These are phyloP conservation scores for Seminavis robusta DNA, from an alignment of 108 stramenopile genomes.

Conservation along the genomic window DNA sequence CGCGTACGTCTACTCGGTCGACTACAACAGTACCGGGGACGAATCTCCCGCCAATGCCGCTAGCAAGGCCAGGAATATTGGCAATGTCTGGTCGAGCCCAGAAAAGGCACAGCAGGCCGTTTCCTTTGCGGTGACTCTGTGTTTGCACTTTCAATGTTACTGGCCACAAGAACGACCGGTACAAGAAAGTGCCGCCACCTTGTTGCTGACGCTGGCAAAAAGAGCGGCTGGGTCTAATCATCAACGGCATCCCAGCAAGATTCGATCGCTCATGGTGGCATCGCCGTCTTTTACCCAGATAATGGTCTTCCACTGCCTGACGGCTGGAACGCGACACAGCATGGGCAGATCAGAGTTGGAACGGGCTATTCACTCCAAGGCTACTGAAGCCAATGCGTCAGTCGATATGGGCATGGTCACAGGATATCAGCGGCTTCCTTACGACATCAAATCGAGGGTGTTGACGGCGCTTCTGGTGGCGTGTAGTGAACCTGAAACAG, in stretches of 20 bases:
- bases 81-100: conserved; percentile 47
- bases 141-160: conserved; percentile 73
- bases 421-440: conserved; percentile 77
- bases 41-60: conserved; percentile 9
- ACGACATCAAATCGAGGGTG: conserved; percentile 53
- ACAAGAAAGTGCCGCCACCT: conserved; percentile 46
- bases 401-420: conserved; percentile 36
- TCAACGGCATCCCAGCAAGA: conserved; percentile 14
- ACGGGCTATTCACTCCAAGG: too few relatives aligned
- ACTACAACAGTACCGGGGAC: conserved; percentile 48
- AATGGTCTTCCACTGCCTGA: conserved; percentile 53
- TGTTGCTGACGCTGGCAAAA: conserved; percentile 59
- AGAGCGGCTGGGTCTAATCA: too few relatives aligned
- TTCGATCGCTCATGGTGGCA: conserved; percentile 48
- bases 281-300: conserved; percentile 65
- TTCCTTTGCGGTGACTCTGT: conserved; percentile 63
- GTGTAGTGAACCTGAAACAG: conserved; percentile 59
- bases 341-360: too few relatives aligned
- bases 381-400: conserved; percentile 16
- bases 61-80: conserved; percentile 22
- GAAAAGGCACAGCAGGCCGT: conserved; percentile 55
- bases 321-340: conserved; percentile 64
- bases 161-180: conserved; percentile 86
- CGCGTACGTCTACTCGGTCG: conserved; percentile 68
- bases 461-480: conserved; percentile 63